Evolutionary conservation across 2,329 filamentous ascomycete species (phyloP).

Genomic region (Colletotrichum lupini): DNA sequence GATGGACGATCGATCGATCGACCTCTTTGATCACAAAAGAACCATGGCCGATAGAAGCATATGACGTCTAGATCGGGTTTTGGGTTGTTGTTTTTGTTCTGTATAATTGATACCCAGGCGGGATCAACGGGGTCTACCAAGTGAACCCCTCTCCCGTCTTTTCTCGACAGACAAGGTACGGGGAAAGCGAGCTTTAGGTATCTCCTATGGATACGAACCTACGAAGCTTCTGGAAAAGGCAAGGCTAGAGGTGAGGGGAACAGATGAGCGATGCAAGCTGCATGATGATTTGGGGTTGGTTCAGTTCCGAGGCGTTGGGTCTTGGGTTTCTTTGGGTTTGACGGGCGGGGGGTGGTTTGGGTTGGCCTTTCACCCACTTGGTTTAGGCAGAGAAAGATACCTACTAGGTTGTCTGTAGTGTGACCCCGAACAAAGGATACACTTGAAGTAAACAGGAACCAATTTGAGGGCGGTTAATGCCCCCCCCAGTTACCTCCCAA

Average conservation of each 20-base stretch:
- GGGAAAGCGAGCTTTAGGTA: not conserved
- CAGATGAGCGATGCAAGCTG: not conserved
- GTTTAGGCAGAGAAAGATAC: not conserved
- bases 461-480: not conserved
- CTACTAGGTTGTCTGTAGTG: not conserved
- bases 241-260: not conserved
- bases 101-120: conserved; percentile 35
- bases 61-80: not conserved
- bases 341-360: not conserved
- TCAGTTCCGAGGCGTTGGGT: conserved; percentile 7
- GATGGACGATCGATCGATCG: not conserved
- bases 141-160: not conserved
- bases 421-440: conserved; percentile 7
- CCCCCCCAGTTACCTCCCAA: not conserved
- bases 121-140: not conserved
- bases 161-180: not conserved
- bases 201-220: not conserved
- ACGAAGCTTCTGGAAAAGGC: too few species aligned
- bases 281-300: not conserved
- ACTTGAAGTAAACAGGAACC: not conserved
- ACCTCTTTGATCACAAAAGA: not conserved
- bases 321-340: not conserved
- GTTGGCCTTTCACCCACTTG: not conserved
- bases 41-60: not conserved
- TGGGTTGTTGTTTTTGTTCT: conserved; percentile 15